Evolutionary conservation across 441 rosid genomes (phyloP), one percentile per base, ranked within the genome.

Genomic region (Bruguiera hainesii): DNA sequence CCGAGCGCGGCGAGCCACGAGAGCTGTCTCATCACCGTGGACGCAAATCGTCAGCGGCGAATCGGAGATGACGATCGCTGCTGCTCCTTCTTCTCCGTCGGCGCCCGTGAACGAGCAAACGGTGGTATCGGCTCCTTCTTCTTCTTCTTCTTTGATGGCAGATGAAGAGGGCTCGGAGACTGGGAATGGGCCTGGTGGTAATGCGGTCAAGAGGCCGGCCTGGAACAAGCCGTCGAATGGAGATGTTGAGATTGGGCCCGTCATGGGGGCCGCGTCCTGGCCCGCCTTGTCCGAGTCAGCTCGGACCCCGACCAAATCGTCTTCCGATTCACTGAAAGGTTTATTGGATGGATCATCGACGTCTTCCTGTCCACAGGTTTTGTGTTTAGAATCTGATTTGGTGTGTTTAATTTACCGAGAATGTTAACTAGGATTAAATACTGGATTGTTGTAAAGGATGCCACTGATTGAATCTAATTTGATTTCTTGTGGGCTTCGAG

Each of bases 241-340:
- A 6, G 78, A 81, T 9, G 65, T 63, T 59, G 96, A 86, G 71
- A 63, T 69, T 4, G 91, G 77, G 37, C 75, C 86, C n/a, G 88
- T 90, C 28, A 94, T 94, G 92, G 99, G 84, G 70, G 87, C 93
- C 55, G 81, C 76, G 48, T 77, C 84, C 1, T 94, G 99, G 99
- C 98, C 99, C n/a, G 86, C 96, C 61, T 79, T 94, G 56, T 75
- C 91, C 3, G 94, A 87, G 77, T 75, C 97, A 7, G 83, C 89
- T 55, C 83, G 85, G 81, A 74, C 73, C 78, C 72, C 87, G 30
- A 73, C 85, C 7, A 83, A 84, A 65, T 80, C 76, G 8, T 74
- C 90, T 49, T 79, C 87, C n/a, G 96, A 87, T 75, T 82, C 91
- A 15, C 73, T 85, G 29, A 87, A 84, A 75, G 83, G 86, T 66